Percentiles rank a stretch among this genome's conserved stretches.
Conservation (phyloP, 2,329 filamentous ascomycete species). For the Macrophomina pseudophaseolina region DNA sequence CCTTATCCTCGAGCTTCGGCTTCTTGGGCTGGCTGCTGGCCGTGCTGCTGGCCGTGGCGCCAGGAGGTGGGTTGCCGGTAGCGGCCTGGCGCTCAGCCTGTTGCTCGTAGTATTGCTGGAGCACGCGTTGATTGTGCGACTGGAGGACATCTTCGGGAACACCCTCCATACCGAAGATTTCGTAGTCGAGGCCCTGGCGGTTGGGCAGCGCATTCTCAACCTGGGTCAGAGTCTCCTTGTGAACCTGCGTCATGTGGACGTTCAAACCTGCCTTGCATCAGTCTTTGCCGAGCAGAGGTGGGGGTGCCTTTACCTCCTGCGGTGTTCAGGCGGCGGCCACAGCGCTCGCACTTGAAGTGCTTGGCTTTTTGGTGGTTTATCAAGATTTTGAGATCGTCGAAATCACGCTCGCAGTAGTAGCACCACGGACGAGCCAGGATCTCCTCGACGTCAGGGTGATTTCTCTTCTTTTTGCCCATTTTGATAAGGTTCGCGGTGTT, state of each 20-base stretch:
- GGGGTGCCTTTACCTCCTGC: slow-evolving; percentile 73
- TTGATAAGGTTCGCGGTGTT: slow-evolving; percentile 13
- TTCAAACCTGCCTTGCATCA: slow-evolving; percentile 70
- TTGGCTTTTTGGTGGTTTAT: slow-evolving; percentile 99
- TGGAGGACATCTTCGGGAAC: slow-evolving; percentile 85
- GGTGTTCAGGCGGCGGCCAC: slow-evolving; percentile 86
- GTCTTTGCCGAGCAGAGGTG: slow-evolving; percentile 12
- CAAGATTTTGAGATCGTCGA: slow-evolving; percentile 94
- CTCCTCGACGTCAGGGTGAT: slow-evolving; percentile 85
- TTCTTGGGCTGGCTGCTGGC: slow-evolving; percentile 60
- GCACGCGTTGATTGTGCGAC: slow-evolving; percentile 84
- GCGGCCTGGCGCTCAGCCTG: slow-evolving; percentile 81
- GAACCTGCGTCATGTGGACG: slow-evolving; percentile 97
- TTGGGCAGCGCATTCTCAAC: slow-evolving; percentile 94
- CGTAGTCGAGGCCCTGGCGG: slow-evolving; percentile 82
- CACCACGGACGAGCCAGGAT: slow-evolving; percentile 89
- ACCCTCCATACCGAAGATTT: slow-evolving; percentile 98
- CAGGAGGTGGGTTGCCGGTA: slow-evolving; percentile 80
- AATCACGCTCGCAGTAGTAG: slow-evolving; percentile 99
- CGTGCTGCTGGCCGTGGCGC: slow-evolving; percentile 55
- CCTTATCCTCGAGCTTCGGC: slow-evolving; percentile 69
- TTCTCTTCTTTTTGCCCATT: slow-evolving; percentile 92
- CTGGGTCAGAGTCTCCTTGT: slow-evolving; percentile 86
- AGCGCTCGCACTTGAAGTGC: slow-evolving; percentile 96
- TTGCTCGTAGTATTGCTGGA: slow-evolving; percentile 81